Evolutionary conservation across 2,329 filamentous ascomycete genomes (phyloP), one percentile per base, ranked within the genome.

Genomic region (Fusarium papillatum): DNA sequence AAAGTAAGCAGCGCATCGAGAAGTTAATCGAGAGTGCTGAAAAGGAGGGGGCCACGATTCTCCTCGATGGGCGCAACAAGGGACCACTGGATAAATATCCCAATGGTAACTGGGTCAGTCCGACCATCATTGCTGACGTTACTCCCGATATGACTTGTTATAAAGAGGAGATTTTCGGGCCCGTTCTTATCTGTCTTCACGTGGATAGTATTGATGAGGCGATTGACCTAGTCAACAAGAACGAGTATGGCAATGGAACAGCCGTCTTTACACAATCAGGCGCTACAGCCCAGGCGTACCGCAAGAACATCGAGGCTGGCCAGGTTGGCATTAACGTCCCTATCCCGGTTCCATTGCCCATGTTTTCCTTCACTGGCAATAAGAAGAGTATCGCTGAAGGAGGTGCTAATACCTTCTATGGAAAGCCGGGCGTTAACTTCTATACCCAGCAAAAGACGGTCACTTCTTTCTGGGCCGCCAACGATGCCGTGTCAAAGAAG

Each of bases 371-470:
- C 34, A 36, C 34, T 13, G 34, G 34, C 34, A 36, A 36, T 11
- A 36, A 36, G 34, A 95, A 94, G 89, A 95, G 92, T 81, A 89
- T 98, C 67, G 96, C 96, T 0, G 96, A 96, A 65, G 95, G 95
- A 64, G 96, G 96, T 69, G 94, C 94, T 26, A 97, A 91, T 86
- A 97, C 95, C 17, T 98, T 98, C 83, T 98, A 98, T 85, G 96
- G 96, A 73, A 94, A 95, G 85, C 94, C 95, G 1, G 96, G 96
- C 29, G 85, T 98, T 81, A 92, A 94, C 81, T 98, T 98, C 83
- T 98, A 97, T 85, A 98, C 96, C 5, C 96, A 98, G 87, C 90
- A 94, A 82, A 98, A 98, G 93, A 98, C 96, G 2, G 96, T 98
- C 53, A 98, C 96, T 64, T 93, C 95, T 11, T 61, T 60, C 22